These are phyloP conservation scores for Coniochaeta sp. DNA, from an alignment of 2,329 filamentous ascomycete species.

Conservation along the genomic window DNA sequence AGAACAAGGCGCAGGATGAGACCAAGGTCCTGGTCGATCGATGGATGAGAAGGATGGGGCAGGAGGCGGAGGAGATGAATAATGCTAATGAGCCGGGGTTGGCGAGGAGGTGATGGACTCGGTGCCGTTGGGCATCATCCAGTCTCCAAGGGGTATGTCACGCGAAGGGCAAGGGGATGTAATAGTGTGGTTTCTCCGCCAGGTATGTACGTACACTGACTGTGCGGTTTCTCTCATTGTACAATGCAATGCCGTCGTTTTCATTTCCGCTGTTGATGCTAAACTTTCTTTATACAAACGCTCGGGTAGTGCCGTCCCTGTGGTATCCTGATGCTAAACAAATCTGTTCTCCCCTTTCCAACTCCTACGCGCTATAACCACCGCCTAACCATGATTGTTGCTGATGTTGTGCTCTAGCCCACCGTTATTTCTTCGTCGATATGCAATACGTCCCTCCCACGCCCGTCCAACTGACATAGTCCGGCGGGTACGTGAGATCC, in stretches of 20 bases:
- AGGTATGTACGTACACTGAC: not conserved
- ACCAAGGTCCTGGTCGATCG: constrained; percentile 85
- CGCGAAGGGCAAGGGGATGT: not conserved
- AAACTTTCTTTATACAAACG: not conserved
- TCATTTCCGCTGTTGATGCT: not conserved
- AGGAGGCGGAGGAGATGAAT: constrained; percentile 87
- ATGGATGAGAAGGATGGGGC: constrained; percentile 83
- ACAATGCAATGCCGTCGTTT: not conserved
- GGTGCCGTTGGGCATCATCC: no score
- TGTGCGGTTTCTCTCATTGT: not conserved
- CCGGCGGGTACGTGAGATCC: constrained; percentile 52
- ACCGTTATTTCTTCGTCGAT: constrained; percentile 61
- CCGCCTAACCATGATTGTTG: not conserved
- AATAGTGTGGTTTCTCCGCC: not conserved
- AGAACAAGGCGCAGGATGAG: constrained; percentile 66
- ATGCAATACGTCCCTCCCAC: constrained; percentile 82
- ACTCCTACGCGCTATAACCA: not conserved
- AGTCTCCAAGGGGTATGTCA: no score
- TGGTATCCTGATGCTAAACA: constrained; percentile 1
- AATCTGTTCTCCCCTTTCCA: not conserved
- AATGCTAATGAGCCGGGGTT: constrained; percentile 43
- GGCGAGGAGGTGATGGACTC: constrained; percentile 17
- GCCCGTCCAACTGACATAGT: constrained; percentile 88
- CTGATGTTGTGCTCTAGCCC: not conserved
- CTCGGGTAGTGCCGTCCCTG: not conserved